Evolutionary conservation across 73 alveolate species (phyloP).

Genomic region (Tetrahymena thermophila): DNA sequence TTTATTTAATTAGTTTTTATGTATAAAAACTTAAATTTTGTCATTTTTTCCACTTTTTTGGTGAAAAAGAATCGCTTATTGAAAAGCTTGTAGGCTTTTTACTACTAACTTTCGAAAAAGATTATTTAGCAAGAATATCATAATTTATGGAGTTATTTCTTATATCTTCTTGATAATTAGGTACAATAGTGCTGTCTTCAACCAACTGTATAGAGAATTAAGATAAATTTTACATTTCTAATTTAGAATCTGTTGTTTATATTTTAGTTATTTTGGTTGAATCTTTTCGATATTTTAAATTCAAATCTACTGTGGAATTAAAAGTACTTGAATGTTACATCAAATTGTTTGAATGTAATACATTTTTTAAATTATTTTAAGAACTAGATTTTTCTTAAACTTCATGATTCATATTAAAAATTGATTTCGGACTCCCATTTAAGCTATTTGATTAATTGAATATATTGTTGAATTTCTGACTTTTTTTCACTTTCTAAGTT

Average conservation of each 20-base stretch:
- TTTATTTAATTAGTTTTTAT: too few species aligned
- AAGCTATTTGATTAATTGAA: background rate
- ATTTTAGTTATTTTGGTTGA: background rate
- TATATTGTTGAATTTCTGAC: background rate
- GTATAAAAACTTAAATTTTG: too few species aligned
- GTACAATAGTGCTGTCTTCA: background rate
- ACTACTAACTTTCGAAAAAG: background rate
- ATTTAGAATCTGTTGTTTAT: background rate
- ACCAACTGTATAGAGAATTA: background rate
- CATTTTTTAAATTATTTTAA: too few species aligned
- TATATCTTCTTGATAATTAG: background rate
- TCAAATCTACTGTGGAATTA: background rate
- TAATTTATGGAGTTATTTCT: background rate
- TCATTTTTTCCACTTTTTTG: background rate
- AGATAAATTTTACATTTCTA: background rate
- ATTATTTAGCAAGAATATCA: background rate
- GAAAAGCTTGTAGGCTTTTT: background rate
- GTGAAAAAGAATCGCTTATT: background rate
- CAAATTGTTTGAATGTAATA: background rate
- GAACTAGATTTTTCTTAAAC: too few species aligned
- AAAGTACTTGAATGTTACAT: too few species aligned
- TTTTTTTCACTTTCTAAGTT: background rate
- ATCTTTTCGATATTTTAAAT: background rate
- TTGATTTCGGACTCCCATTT: background rate
- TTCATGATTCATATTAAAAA: too few species aligned